Percentiles rank a stretch among this genome's conserved stretches.
Conservation (phyloP, 2,329 filamentous ascomycete genomes). For the Coniochaeta sp. region DNA sequence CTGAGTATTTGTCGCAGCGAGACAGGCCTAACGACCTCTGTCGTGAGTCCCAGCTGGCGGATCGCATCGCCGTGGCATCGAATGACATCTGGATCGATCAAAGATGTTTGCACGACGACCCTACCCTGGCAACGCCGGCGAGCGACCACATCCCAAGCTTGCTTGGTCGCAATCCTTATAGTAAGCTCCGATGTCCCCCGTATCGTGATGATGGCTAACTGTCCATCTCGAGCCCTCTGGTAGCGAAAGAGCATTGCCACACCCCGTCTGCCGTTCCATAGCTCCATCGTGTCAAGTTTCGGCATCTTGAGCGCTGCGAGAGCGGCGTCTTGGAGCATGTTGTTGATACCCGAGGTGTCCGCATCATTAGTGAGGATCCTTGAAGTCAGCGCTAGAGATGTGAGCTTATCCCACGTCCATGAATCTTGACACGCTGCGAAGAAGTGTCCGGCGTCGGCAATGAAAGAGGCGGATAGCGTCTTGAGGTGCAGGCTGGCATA, state of each 20-base stretch:
- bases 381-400: slow-evolving; percentile 21
- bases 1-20: slow-evolving; percentile 23
- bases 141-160: slow-evolving; percentile 20
- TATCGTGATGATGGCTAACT: slow-evolving; percentile 15
- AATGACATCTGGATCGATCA: slow-evolving; percentile 14
- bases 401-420: slow-evolving; percentile 20
- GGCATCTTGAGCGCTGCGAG: slow-evolving; percentile 20
- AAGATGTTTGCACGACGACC: slow-evolving; percentile 12
- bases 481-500: slow-evolving; percentile 17
- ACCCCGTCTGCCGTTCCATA: slow-evolving; percentile 23
- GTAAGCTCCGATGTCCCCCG: slow-evolving; percentile 19
- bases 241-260: slow-evolving; percentile 22
- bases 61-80: slow-evolving; percentile 23
- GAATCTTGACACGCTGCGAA: slow-evolving; percentile 12
- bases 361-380: slow-evolving; percentile 14
- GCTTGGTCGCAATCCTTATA: slow-evolving; percentile 11
- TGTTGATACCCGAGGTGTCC: slow-evolving; percentile 7
- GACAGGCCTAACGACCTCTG: slow-evolving; percentile 19
- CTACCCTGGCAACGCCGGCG: slow-evolving; percentile 8
- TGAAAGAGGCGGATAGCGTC: slow-evolving; percentile 19
- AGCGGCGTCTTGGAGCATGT: slow-evolving; percentile 14
- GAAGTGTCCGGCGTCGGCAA: slow-evolving; percentile 20
- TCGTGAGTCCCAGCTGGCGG: slow-evolving; percentile 17
- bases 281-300: slow-evolving; percentile 21
- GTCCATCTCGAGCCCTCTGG: slow-evolving; percentile 7